phyloP scores from a whole-genome alignment of 2,329 filamentous ascomycete genomes.

The Stachybotrys chartarum region DNA sequence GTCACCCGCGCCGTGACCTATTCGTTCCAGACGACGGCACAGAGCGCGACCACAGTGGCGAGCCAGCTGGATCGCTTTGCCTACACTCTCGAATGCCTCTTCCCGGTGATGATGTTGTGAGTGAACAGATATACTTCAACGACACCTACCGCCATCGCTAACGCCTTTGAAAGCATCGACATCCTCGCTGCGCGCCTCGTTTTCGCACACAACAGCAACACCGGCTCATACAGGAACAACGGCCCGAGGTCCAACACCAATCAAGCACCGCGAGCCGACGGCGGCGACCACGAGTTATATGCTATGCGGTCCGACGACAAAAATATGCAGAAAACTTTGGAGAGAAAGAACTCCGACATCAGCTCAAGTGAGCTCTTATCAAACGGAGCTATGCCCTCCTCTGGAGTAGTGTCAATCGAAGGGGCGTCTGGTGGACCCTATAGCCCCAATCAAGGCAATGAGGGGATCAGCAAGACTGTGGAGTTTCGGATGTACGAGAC shows the following conservation, averaged over 20 bases:
- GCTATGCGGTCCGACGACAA: not conserved
- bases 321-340: not conserved
- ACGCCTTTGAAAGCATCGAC: constrained; percentile 12
- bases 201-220: constrained; percentile 4
- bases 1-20: constrained; percentile 27
- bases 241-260: not conserved
- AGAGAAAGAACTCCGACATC: too few relatives aligned
- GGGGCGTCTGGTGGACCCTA: too few relatives aligned
- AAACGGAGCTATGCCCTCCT: too few relatives aligned
- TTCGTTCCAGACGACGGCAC: constrained; percentile 23
- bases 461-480: too few relatives aligned
- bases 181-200: constrained; percentile 18
- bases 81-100: constrained; percentile 29
- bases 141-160: not conserved
- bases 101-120: constrained; percentile 28
- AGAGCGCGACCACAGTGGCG: constrained; percentile 21
- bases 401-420: too few relatives aligned
- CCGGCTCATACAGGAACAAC: not conserved
- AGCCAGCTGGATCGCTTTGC: constrained; percentile 28
- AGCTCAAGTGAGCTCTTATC: too few relatives aligned
- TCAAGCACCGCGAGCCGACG: not conserved
- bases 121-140: constrained; percentile 4
- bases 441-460: too few relatives aligned
- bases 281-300: not conserved
- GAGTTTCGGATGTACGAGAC: too few relatives aligned